Evolutionary conservation across 176 grass and related monocot genomes (phyloP).

Genomic region (Juncus inflexus): DNA sequence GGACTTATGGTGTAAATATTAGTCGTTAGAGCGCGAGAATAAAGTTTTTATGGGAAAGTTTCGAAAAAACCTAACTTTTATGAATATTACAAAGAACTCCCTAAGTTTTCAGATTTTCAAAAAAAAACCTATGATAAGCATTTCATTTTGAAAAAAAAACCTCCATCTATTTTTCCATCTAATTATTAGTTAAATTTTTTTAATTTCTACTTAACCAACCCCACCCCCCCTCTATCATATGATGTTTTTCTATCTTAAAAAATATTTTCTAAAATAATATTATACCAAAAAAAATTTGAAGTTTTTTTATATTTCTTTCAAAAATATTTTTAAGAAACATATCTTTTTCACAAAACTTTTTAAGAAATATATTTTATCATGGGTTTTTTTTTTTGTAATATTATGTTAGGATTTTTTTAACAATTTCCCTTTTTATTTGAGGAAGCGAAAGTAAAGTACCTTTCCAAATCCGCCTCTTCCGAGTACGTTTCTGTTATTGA

Average conservation of each 20-base stretch:
- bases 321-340: neutral
- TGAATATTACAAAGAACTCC: neutral
- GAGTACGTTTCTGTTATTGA: slow-evolving; percentile 57
- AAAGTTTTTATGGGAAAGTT: neutral
- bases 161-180: no score
- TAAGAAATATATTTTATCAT: neutral
- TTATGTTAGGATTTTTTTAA: neutral
- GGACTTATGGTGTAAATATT: neutral
- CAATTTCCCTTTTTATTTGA: no score
- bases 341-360: neutral
- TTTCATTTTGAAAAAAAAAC: no score
- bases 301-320: neutral
- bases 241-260: neutral
- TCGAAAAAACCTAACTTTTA: neutral
- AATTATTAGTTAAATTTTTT: neutral
- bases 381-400: neutral
- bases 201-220: neutral
- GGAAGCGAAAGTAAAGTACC: slow-evolving; percentile 6
- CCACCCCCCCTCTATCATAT: neutral
- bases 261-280: neutral
- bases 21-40: neutral
- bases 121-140: no score
- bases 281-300: neutral
- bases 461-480: slow-evolving; percentile 76
- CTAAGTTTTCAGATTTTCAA: no score